Conservation (phyloP, 805 yeast species). For the Sugiyamaella boreocaroliniensis region DNA sequence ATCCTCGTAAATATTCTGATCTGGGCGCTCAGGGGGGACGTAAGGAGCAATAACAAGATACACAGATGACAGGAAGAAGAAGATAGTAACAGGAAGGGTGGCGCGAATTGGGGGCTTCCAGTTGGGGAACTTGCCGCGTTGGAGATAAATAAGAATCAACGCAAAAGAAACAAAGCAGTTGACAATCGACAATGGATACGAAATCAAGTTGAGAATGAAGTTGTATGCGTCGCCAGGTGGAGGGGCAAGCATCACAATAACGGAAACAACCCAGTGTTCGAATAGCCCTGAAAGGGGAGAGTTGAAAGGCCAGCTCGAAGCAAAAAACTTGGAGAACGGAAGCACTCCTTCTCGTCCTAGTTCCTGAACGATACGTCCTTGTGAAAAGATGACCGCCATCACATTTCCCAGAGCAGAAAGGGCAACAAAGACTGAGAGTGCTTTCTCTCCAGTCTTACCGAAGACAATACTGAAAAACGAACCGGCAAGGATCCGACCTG, state of each 20-base stretch:
- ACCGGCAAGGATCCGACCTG: conserved; percentile 71
- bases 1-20: conserved; percentile 59
- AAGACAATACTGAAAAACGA: conserved; percentile 67
- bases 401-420: conserved; percentile 78
- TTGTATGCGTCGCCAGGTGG: conserved; percentile 87
- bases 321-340: conserved; percentile 68
- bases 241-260: conserved; percentile 67
- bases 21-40: conserved; percentile 56
- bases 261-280: conserved; percentile 71
- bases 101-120: conserved; percentile 75
- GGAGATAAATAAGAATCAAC: conserved; percentile 50
- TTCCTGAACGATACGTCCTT: conserved; percentile 74
- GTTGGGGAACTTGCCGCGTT: conserved; percentile 36
- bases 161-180: conserved; percentile 61
- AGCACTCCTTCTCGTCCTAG: conserved; percentile 76
- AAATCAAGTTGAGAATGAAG: conserved; percentile 69
- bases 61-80: conserved; percentile 58
- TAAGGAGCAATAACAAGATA: conserved; percentile 73
- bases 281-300: conserved; percentile 68
- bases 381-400: conserved; percentile 70
- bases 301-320: conserved; percentile 63
- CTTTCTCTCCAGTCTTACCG: conserved; percentile 61
- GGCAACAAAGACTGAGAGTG: conserved; percentile 74
- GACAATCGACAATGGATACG: conserved; percentile 75
- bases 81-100: conserved; percentile 52